Evolutionary conservation across 805 yeast genomes (phyloP).

Genomic region (Kodamaea hsintzibuensis): DNA sequence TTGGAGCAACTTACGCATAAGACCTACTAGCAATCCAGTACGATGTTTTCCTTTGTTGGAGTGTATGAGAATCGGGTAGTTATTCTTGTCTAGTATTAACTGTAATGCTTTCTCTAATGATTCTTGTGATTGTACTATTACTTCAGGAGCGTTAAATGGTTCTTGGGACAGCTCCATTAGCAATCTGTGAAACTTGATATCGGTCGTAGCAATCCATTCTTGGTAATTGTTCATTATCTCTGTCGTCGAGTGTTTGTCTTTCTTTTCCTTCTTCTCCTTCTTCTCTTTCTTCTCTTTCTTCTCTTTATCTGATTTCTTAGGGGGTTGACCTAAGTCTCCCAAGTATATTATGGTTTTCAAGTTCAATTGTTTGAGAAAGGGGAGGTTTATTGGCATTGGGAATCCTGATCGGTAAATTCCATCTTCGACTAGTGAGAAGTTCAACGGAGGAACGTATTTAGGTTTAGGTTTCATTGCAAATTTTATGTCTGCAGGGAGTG

Average conservation of each 20-base stretch:
- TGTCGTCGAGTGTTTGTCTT: slow-evolving; percentile 53
- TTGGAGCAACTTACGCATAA: slow-evolving; percentile 80
- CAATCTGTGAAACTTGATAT: slow-evolving; percentile 58
- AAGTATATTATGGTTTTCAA: slow-evolving; percentile 79
- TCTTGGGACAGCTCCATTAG: slow-evolving; percentile 74
- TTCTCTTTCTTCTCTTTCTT: slow-evolving; percentile 22
- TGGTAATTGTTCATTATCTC: slow-evolving; percentile 56
- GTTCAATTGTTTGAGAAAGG: slow-evolving; percentile 69
- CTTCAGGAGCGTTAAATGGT: slow-evolving; percentile 62
- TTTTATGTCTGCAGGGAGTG: background rate
- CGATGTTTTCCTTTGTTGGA: slow-evolving; percentile 98
- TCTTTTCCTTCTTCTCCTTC: slow-evolving; percentile 24
- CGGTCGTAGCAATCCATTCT: slow-evolving; percentile 60
- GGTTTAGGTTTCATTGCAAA: slow-evolving; percentile 14
- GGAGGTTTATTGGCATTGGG: slow-evolving; percentile 83
- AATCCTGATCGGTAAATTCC: slow-evolving; percentile 90
- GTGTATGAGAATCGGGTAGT: slow-evolving; percentile 86
- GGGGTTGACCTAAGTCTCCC: slow-evolving; percentile 57
- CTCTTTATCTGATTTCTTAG: slow-evolving; percentile 18
- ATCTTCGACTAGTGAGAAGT: slow-evolving; percentile 85
- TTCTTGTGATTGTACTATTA: slow-evolving; percentile 34
- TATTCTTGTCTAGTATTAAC: slow-evolving; percentile 58
- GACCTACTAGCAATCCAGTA: slow-evolving; percentile 90
- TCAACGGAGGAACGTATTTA: slow-evolving; percentile 79
- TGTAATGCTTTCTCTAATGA: slow-evolving; percentile 59